Conservation (phyloP, 2,329 filamentous ascomycete genomes). For the Pseudogymnoascus verrucosus region DNA sequence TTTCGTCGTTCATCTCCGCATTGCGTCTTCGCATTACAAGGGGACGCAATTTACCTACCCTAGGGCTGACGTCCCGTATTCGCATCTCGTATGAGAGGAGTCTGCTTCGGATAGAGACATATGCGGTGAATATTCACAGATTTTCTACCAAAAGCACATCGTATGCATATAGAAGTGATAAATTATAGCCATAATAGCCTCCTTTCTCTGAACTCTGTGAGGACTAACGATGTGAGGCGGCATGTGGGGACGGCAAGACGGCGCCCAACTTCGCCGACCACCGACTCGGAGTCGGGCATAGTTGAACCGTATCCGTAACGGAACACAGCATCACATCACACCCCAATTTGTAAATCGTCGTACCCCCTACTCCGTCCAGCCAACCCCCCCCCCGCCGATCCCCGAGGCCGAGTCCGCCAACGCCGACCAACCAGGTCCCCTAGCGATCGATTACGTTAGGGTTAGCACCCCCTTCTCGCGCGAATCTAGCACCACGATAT, state of each 20-base stretch:
- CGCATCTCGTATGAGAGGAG: neutral
- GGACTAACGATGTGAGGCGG: neutral
- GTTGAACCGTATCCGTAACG: neutral
- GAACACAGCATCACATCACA: neutral
- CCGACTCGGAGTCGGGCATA: neutral
- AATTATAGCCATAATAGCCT: neutral
- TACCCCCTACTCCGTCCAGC: neutral
- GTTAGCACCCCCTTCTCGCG: neutral
- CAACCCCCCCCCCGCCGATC: neutral
- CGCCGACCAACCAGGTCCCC: neutral
- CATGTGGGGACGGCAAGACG: neutral
- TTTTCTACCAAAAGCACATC: neutral
- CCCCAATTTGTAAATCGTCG: too few relatives aligned
- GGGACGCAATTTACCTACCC: neutral
- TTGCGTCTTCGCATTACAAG: neutral
- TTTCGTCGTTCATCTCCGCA: neutral
- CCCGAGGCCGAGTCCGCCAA: neutral
- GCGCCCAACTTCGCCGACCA: neutral
- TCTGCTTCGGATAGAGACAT: neutral
- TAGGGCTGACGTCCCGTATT: neutral
- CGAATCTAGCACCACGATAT: neutral
- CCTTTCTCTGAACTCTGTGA: neutral
- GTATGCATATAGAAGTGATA: neutral
- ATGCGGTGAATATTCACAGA: neutral
- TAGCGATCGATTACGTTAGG: neutral